phyloP scores from a whole-genome alignment of 2,329 filamentous ascomycete species.

The Cladosporium phlei region DNA sequence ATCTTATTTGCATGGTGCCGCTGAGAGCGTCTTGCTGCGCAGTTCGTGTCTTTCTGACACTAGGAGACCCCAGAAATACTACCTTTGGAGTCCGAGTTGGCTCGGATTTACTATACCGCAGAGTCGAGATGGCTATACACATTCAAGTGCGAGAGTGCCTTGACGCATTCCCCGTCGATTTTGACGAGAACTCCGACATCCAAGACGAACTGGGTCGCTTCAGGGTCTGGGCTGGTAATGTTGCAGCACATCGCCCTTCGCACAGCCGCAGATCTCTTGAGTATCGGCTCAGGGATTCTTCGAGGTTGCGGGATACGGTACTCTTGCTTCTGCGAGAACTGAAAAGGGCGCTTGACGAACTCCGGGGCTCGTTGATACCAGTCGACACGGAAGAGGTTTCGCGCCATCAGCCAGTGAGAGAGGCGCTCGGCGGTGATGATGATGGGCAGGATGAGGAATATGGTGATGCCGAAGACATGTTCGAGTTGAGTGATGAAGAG shows the following conservation, averaged over 20 bases:
- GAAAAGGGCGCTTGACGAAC: constrained; percentile 18
- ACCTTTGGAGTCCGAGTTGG: no score
- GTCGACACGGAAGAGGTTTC: neutral
- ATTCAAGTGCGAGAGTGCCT: neutral
- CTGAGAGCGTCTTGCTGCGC: no score
- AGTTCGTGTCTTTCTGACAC: no score
- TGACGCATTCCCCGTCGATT: neutral
- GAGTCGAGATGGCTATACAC: neutral
- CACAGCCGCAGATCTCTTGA: constrained; percentile 31
- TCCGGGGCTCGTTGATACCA: neutral
- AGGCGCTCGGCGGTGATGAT: neutral
- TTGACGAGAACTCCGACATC: constrained; percentile 25
- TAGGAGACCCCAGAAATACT: no score
- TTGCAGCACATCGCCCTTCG: constrained; percentile 28
- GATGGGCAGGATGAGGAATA: neutral
- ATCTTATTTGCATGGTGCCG: no score
- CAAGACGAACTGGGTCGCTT: constrained; percentile 30
- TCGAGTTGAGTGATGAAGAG: constrained; percentile 7
- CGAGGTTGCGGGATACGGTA: constrained; percentile 14
- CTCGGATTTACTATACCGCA: no score
- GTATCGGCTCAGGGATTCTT: constrained; percentile 31
- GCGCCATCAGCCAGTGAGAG: no score
- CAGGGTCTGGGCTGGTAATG: constrained; percentile 33
- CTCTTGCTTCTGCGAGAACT: constrained; percentile 20
- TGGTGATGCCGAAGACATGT: neutral